Percentiles rank a stretch among this genome's conserved stretches.
These are phyloP conservation scores for Dissoconium aciculare DNA, from an alignment of 2,329 filamentous ascomycete genomes.

Conservation along the genomic window DNA sequence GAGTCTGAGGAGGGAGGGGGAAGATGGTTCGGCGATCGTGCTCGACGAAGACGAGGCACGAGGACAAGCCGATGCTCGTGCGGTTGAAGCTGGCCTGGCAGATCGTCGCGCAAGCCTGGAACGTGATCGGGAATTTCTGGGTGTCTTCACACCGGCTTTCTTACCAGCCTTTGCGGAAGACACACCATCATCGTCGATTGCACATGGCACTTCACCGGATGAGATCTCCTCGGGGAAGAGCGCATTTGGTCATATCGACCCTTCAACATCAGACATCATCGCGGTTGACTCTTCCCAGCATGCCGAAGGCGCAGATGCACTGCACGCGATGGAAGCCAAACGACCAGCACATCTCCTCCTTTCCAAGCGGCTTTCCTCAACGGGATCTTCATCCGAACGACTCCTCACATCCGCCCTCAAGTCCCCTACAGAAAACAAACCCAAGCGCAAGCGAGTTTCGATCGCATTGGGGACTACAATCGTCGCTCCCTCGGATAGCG, in stretches of 20 bases:
- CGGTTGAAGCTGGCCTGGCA: constrained; percentile 12
- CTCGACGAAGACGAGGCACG: constrained; percentile 5
- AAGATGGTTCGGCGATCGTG: constrained; percentile 4
- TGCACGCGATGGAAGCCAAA: background rate
- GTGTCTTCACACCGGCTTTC: constrained; percentile 24
- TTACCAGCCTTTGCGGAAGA: constrained; percentile 17
- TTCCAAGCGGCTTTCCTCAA: background rate
- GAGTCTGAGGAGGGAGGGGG: constrained; percentile 11
- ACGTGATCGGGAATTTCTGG: constrained; percentile 22
- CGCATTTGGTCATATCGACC: too few species aligned
- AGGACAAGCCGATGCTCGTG: constrained; percentile 7
- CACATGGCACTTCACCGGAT: constrained; percentile 17
- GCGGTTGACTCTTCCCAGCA: too few species aligned
- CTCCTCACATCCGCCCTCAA: constrained; percentile 24
- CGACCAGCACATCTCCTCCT: constrained; percentile 2
- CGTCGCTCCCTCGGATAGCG: constrained; percentile 23
- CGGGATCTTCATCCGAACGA: constrained; percentile 16
- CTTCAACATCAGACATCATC: too few species aligned
- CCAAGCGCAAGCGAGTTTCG: constrained; percentile 23
- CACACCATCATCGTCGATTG: too few species aligned
- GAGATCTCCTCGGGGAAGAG: constrained; percentile 1
- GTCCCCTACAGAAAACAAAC: constrained; percentile 15
- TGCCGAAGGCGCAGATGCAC: constrained; percentile 1
- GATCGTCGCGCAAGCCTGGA: constrained; percentile 15
- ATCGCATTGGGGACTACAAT: constrained; percentile 23